Base-by-base conservation (phyloP, 2,329 filamentous ascomycete species). In the Alternaria sp. region DNA sequence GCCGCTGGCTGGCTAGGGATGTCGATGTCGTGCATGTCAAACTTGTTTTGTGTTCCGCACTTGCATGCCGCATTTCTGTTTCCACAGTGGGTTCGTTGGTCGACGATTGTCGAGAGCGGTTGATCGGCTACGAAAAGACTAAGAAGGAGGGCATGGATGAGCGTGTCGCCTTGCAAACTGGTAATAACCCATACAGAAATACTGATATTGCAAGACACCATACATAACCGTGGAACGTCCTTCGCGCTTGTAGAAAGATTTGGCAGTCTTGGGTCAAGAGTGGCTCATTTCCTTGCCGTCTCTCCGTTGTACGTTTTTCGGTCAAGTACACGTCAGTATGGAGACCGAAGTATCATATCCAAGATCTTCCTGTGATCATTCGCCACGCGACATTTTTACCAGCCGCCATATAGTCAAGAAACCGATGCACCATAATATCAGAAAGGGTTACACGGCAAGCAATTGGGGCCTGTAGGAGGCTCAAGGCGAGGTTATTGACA, bases 331-430 rank as follows among this genome's bases (percentile, higher is more conserved):
- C 12, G 32, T 36, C 32, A 36, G 12, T 16, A 36, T 16, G 4
- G 14, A 16, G 11, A 36, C 32, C 12, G 14, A 36, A 12, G 12
- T 14, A 36, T 36, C 32, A 36, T 36, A 8, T 12, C 14, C 12
- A 16, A 5, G 14, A 7, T 16, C 11, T 43, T 10, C 30, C 5
- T 16, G 44, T 20, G 44, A 48, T 30, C n/a, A 53, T 53, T 53
- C 55, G 48, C 25, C 36, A 22, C 11, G 30, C 44, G 14, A 49
- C 16, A 27, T n/a, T 20, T 22, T 9, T 16, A 1, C 20, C 54
- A 44, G 36, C 55, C 55, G 55, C 49, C 55, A 30, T 41, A n/a
- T 41, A 16, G 18, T 40, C 11, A 9, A 40, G 25, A 28, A 22
- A 44, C 41, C 41, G 49, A 38, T 53, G 41, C 46, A 22, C 32